phyloP scores from a whole-genome alignment of 345 rosid species.

The Nasturtium officinale region DNA sequence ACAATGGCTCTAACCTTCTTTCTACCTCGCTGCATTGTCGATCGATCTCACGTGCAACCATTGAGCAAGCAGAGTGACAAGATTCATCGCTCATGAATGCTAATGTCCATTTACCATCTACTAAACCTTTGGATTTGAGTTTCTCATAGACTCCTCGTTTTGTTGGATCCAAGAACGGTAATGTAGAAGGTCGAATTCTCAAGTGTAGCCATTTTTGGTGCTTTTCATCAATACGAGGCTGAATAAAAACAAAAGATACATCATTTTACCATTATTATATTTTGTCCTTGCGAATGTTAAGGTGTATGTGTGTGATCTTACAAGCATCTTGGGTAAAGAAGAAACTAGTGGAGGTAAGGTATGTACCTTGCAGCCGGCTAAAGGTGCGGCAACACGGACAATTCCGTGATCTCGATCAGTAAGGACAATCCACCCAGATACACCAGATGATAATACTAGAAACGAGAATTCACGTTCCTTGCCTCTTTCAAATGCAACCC shows the following conservation, averaged over 20 bases:
- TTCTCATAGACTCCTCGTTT: constrained; percentile 49
- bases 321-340: background rate
- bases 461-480: constrained; percentile 80
- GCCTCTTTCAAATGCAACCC: constrained; percentile 95
- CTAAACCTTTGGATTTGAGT: constrained; percentile 62
- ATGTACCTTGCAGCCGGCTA: constrained; percentile 66
- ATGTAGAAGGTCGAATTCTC: constrained; percentile 77
- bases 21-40: constrained; percentile 71
- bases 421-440: constrained; percentile 87
- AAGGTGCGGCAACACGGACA: constrained; percentile 80
- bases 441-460: constrained; percentile 67
- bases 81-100: constrained; percentile 83
- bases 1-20: constrained; percentile 69
- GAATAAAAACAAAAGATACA: constrained; percentile 30
- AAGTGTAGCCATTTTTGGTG: constrained; percentile 87
- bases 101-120: constrained; percentile 95
- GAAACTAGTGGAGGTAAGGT: background rate
- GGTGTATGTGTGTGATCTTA: background rate
- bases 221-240: constrained; percentile 88
- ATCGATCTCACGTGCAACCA: constrained; percentile 66
- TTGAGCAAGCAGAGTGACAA: constrained; percentile 69
- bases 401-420: constrained; percentile 68
- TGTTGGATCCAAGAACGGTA: constrained; percentile 64
- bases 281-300: background rate
- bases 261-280: background rate